Evolutionary conservation across 192 early-diverging fungal species (phyloP), one percentile per base, ranked within the genome.

Genomic region (Chytriomyces sp.): DNA sequence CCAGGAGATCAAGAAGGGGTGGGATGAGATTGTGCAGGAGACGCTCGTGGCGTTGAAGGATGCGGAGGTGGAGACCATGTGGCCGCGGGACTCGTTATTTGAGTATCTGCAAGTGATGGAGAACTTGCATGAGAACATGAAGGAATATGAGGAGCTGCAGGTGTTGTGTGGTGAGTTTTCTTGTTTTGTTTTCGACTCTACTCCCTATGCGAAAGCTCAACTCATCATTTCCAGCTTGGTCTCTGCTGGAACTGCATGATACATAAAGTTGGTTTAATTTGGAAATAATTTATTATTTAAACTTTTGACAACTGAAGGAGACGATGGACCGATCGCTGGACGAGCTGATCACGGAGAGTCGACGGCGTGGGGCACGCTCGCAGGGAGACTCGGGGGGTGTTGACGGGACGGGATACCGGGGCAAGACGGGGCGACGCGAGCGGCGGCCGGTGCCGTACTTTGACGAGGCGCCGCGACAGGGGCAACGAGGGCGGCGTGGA

Each of bases 41-140:
- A 84, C 82, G 5, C 54, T 84, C 12, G 38, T 61, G 33, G 78
- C 70, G 3, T 32, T 84, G 10, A 53, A 70, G 12, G 74, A 60
- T 26, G 72, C 70, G 22, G 6, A 68, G 19, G 63, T 57, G 30
- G 78, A 81, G 30, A 81, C 82, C 1, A 57, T 83, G 59, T 84
- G 82, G 82, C 82, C 82, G 25, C 39, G 78, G 3, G 80, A 84
- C 56, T 76, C 77, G 14, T 62, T 84, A 31, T 82, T 84, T 58
- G 65, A 76, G 69, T 84, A 84, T 49, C 54, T 84, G 33, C 82
- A 84, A 52, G 53, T 77, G 39, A 82, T 84, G 82, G 82, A 84
- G 69, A 75, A 31, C 5, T 37, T 82, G 37, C 74, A 75, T 59
- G 82, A 84, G 58, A 84, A 84, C 49, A 78, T 82, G 75, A 67